phyloP scores from a whole-genome alignment of 495 filamentous ascomycete species.

The Durotheca rogersii region DNA sequence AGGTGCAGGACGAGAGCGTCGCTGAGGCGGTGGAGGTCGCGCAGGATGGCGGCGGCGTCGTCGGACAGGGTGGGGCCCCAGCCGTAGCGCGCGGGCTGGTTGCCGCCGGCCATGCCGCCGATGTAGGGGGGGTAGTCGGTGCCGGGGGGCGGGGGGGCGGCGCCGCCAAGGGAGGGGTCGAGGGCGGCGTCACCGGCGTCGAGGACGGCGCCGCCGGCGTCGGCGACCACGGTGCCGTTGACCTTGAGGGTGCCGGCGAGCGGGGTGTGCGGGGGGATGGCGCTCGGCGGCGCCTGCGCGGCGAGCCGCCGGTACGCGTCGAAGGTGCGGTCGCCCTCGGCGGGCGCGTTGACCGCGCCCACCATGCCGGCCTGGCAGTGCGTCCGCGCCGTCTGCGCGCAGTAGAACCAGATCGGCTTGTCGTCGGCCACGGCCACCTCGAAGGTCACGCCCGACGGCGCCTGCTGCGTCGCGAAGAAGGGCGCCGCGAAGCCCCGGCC shows the following conservation, averaged over 20 bases:
- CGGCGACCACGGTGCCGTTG: constrained; percentile 35
- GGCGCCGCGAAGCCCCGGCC: constrained; percentile 48
- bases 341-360: constrained; percentile 42
- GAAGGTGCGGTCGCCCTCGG: constrained; percentile 39
- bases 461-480: constrained; percentile 43
- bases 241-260: constrained; percentile 40
- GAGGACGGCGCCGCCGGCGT: constrained; percentile 33
- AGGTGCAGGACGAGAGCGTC: constrained; percentile 38
- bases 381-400: constrained; percentile 45
- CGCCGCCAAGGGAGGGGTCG: constrained; percentile 15
- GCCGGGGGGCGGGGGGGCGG: constrained; percentile 29
- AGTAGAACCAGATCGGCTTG: constrained; percentile 62
- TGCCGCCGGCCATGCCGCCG: constrained; percentile 40
- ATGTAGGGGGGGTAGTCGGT: constrained; percentile 27
- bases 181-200: constrained; percentile 23
- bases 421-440: constrained; percentile 47
- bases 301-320: constrained; percentile 41
- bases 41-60: constrained; percentile 27
- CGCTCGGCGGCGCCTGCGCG: constrained; percentile 37
- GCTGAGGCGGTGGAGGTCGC: constrained; percentile 37
- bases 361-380: constrained; percentile 52
- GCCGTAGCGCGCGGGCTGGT: constrained; percentile 38
- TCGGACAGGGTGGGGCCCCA: constrained; percentile 36
- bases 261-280: constrained; percentile 40
- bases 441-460: constrained; percentile 41